A percentile compares a stretch with the other conserved stretches of the same genome.
phyloP scores from a whole-genome alignment of 2,329 filamentous ascomycete genomes.

The Colletotrichum filicis region DNA sequence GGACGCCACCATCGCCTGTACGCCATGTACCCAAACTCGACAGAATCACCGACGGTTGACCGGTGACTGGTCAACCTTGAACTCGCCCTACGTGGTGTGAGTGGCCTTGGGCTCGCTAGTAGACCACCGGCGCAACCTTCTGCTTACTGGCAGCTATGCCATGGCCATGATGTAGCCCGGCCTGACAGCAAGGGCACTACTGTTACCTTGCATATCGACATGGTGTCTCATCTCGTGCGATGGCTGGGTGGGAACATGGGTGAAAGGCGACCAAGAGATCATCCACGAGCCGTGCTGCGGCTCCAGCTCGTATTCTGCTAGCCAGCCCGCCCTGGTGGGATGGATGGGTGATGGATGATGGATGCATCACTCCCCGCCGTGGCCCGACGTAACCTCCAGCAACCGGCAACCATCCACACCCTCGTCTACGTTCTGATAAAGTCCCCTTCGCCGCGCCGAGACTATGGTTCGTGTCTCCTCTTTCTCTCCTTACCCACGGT shows the following conservation, averaged over 20 bases:
- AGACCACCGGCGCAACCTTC: background rate
- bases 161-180: conserved; percentile 5
- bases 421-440: conserved; percentile 12
- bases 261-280: conserved; percentile 3
- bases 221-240: background rate
- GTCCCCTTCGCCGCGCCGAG: background rate
- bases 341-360: conserved; percentile 39
- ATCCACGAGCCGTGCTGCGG: conserved; percentile 17
- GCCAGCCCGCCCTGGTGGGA: background rate
- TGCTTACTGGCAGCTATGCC: background rate
- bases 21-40: background rate
- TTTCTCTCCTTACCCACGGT: conserved; percentile 11
- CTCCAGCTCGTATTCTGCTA: conserved; percentile 17
- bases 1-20: background rate
- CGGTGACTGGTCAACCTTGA: background rate
- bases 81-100: background rate
- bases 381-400: background rate
- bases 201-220: background rate
- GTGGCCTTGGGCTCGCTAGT: conserved; percentile 1
- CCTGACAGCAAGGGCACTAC: conserved; percentile 1
- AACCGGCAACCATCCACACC: background rate
- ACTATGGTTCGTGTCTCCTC: background rate
- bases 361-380: background rate
- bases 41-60: background rate
- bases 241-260: background rate